Evolutionary conservation across 2,329 filamentous ascomycete species (phyloP).

Genomic region (Neocucurbitaria cava): DNA sequence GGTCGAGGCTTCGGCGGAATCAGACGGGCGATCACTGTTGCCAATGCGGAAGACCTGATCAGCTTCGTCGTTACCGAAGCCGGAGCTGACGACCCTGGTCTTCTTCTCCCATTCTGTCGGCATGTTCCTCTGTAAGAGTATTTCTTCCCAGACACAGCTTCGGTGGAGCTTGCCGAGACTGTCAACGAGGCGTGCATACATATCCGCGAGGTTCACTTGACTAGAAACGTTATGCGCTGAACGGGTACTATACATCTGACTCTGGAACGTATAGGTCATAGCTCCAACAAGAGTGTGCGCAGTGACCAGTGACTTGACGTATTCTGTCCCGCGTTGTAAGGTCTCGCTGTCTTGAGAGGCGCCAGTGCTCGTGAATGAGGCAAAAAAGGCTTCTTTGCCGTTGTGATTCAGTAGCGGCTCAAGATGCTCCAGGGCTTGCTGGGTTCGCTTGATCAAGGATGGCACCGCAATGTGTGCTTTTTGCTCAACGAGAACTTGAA

Average conservation of each 20-base stretch:
- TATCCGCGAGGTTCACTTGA: slow-evolving; percentile 82
- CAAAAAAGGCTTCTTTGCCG: slow-evolving; percentile 70
- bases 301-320: slow-evolving; percentile 79
- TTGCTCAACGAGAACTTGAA: slow-evolving; percentile 79
- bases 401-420: slow-evolving; percentile 67
- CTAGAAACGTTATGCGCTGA: slow-evolving; percentile 71
- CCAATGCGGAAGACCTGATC: slow-evolving; percentile 49
- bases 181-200: slow-evolving; percentile 76
- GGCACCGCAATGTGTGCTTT: slow-evolving; percentile 83
- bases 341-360: slow-evolving; percentile 43
- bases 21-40: slow-evolving; percentile 26
- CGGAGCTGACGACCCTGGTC: slow-evolving; percentile 51
- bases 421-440: slow-evolving; percentile 72
- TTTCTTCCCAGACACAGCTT: slow-evolving; percentile 84
- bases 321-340: slow-evolving; percentile 70
- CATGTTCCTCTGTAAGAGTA: slow-evolving; percentile 74
- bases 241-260: slow-evolving; percentile 68
- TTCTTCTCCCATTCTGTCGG: slow-evolving; percentile 70
- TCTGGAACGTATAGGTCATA: slow-evolving; percentile 75
- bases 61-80: slow-evolving; percentile 49
- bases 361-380: slow-evolving; percentile 59
- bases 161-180: slow-evolving; percentile 80
- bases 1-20: slow-evolving; percentile 21
- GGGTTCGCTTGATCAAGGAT: slow-evolving; percentile 76
- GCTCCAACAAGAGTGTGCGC: slow-evolving; percentile 78